Percentiles rank a stretch among this genome's conserved stretches.
phyloP scores from a whole-genome alignment of 257 asterid species.

The Fraxinus anomala region DNA sequence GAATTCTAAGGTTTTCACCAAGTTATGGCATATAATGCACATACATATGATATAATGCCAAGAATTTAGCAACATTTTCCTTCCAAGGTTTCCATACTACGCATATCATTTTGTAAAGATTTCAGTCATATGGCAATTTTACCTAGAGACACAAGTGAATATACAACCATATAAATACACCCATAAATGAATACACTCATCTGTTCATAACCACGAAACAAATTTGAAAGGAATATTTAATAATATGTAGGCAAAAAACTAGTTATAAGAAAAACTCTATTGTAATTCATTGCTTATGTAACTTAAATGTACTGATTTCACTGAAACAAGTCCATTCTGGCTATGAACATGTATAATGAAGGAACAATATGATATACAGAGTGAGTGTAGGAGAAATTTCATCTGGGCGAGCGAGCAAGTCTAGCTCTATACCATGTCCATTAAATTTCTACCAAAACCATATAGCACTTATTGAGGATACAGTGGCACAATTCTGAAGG shows the following conservation, averaged over 20 bases:
- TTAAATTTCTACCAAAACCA: background rate
- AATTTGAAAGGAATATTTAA: background rate
- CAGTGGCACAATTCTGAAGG: background rate
- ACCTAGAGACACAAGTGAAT: background rate
- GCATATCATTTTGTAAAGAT: background rate
- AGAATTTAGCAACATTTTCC: background rate
- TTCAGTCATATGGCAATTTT: background rate
- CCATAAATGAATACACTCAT: too few relatives aligned
- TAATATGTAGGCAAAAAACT: background rate
- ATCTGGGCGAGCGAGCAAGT: background rate
- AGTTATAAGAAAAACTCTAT: background rate
- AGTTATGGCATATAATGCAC: background rate
- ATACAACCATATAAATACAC: background rate
- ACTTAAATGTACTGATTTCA: background rate
- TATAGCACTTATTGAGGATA: background rate
- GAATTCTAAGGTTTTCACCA: background rate
- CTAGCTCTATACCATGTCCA: background rate
- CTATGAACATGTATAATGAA: background rate
- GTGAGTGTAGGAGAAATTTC: background rate
- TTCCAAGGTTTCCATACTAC: background rate
- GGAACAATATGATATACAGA: background rate
- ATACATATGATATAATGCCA: background rate
- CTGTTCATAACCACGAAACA: background rate
- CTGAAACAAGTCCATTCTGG: background rate
- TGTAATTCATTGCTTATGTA: background rate